phyloP scores from a whole-genome alignment of 495 filamentous ascomycete species.

The Penicillium argentinense region DNA sequence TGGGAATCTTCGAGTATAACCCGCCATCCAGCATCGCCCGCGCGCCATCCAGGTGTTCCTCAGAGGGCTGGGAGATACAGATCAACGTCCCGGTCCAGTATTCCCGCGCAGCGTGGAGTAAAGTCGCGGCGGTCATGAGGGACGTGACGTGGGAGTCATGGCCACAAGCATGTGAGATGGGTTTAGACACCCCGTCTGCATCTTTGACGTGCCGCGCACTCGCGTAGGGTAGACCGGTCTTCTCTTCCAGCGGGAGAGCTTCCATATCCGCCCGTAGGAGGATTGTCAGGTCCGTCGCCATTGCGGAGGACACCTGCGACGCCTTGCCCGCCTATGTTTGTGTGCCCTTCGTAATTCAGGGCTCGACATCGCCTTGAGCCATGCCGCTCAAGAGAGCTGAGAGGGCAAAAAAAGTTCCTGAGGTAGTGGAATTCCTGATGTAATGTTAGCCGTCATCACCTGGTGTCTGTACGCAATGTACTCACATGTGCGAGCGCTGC shows the following conservation, averaged over 20 bases:
- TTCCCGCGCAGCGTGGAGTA: constrained; percentile 38
- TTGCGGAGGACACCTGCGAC: constrained; percentile 55
- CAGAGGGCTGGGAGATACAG: constrained; percentile 60
- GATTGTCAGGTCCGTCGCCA: constrained; percentile 51
- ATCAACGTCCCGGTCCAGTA: constrained; percentile 59
- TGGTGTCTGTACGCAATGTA: too few relatives aligned
- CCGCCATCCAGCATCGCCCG: constrained; percentile 62
- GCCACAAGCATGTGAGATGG: constrained; percentile 68
- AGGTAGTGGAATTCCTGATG: too few relatives aligned
- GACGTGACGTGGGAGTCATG: constrained; percentile 62
- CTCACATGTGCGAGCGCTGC: too few relatives aligned
- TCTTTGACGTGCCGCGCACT: constrained; percentile 44
- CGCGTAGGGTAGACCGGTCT: constrained; percentile 55
- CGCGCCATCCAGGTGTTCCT: constrained; percentile 56
- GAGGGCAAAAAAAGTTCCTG: too few relatives aligned
- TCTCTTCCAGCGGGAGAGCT: constrained; percentile 58
- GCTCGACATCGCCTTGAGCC: too few relatives aligned
- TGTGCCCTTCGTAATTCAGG: constrained; percentile 45
- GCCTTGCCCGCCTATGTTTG: constrained; percentile 57
- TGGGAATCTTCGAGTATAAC: constrained; percentile 48
- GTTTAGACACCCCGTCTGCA: constrained; percentile 42
- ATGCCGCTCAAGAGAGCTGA: too few relatives aligned
- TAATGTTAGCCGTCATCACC: too few relatives aligned
- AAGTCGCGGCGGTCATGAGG: constrained; percentile 51
- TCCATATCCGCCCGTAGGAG: constrained; percentile 63